Evolutionary conservation across 2,329 filamentous ascomycete genomes (phyloP).

Genomic region (Triangularia setosa): DNA sequence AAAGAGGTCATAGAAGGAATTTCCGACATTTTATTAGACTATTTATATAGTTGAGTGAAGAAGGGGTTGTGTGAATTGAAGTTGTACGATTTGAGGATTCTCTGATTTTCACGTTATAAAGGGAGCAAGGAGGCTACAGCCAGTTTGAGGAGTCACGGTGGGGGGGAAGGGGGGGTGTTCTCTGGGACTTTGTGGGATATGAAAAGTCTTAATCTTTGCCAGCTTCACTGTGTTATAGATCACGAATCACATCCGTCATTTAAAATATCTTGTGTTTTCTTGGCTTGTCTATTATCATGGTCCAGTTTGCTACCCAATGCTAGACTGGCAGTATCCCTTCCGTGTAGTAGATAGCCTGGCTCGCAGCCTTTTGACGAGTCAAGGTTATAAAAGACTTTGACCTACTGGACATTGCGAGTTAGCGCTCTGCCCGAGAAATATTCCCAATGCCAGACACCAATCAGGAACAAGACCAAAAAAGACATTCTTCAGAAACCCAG

Average conservation of each 20-base stretch:
- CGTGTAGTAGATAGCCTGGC: too few species aligned
- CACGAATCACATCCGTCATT: not conserved
- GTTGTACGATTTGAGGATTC: not conserved
- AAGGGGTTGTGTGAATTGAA: constrained; percentile 6
- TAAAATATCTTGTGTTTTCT: not conserved
- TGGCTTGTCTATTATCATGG: not conserved
- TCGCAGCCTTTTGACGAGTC: too few species aligned
- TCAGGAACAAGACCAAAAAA: constrained; percentile 14
- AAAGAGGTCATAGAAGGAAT: not conserved
- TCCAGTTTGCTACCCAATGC: not conserved
- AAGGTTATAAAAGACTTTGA: too few species aligned
- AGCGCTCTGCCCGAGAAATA: not conserved
- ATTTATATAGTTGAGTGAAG: constrained; percentile 4
- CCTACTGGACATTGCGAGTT: not conserved
- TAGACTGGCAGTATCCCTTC: too few species aligned
- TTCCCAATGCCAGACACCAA: not conserved
- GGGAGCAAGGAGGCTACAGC: not conserved
- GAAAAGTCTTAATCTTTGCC: not conserved
- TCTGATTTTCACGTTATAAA: not conserved
- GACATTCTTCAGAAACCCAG: constrained; percentile 36
- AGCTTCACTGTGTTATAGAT: constrained; percentile 1
- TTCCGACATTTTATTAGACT: not conserved
- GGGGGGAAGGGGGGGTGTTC: not conserved
- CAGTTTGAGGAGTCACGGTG: not conserved
- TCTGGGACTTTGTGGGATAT: not conserved